Evolutionary conservation across 371 early-diverging fungal species (phyloP), one percentile per base, ranked within the genome.

Genomic region (Mortierella sp.): DNA sequence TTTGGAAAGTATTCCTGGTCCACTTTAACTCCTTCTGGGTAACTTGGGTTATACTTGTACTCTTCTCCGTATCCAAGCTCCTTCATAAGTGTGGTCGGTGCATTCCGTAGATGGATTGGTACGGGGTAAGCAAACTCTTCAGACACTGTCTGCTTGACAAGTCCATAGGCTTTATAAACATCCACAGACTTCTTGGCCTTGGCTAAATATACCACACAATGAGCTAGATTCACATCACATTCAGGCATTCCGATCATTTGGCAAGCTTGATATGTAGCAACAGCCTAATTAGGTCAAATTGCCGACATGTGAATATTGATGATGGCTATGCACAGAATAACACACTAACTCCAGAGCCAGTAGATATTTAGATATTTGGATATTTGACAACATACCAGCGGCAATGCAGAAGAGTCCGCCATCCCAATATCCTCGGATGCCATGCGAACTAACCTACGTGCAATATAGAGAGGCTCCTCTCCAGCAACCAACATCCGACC

Each of bases 161-260:
- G 54, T 6, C 68, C 56, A 60, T 91, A 91, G 0, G 95, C 96
- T 62, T 88, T 86, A 77, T 96, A 96, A 2, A 86, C 86, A 49
- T 94, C 88, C 12, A 96, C 91, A 61, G 93, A 94, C 73, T 96
- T 96, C 35, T 88, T 89, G 6, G 96, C 90, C 32, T 93, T 89
- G 2, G 94, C 93, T 65, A 96, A 72, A 67, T 96, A 93, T 13
- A 85, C 86, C 0, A 91, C 94, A 26, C 92, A 86, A 70, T 96
- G 96, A 0, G 95, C 95, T 15, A 96, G 80, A 32, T 93, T 90
- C 0, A 89, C 90, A 72, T 95, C 96, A 76, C 96, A 96, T 79
- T 96, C 97, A 2, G 97, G 97, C 93, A 95, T 94, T 0, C 97
- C 97, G 61, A 96, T 91, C 64, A 86, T 86, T 82, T 95, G 94